phyloP scores from a whole-genome alignment of 139 green algal genomes.

The Coccomyxa sp. region DNA sequence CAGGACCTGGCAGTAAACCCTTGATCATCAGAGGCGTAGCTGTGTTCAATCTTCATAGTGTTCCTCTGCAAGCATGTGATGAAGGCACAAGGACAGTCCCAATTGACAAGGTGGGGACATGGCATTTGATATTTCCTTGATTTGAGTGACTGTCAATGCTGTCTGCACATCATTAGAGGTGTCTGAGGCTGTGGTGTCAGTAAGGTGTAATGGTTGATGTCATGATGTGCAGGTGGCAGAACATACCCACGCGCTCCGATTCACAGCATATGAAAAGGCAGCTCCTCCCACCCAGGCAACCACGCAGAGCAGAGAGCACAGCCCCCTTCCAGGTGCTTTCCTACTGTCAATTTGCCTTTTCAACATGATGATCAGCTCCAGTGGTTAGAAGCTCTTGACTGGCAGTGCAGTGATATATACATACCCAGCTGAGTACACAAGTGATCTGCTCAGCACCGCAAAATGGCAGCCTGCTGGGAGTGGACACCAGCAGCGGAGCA shows the following conservation, averaged over 20 bases:
- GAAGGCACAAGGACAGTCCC: neutral
- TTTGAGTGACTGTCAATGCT: too few species aligned
- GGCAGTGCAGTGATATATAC: neutral
- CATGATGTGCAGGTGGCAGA: neutral
- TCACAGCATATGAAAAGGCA: constrained; percentile 30
- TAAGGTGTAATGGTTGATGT: neutral
- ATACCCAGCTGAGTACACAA: neutral
- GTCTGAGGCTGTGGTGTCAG: too few species aligned
- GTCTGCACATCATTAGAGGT: too few species aligned
- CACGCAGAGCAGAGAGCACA: too few species aligned
- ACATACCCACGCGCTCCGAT: constrained; percentile 27
- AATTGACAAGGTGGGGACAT: neutral
- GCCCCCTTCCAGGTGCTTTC: neutral
- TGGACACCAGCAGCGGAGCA: neutral
- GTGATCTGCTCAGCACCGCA: neutral
- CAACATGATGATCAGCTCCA: neutral
- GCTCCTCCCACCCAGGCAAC: constrained; percentile 13
- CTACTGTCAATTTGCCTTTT: neutral
- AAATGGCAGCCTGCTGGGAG: neutral
- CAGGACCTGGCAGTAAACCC: neutral
- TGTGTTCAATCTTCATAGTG: neutral
- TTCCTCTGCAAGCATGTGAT: neutral
- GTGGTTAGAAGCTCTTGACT: neutral
- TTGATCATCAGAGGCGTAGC: neutral
- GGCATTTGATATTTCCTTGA: too few species aligned